phyloP scores from a whole-genome alignment of 768 basidiomycete genomes.

The Kwoniella dejecticola region DNA sequence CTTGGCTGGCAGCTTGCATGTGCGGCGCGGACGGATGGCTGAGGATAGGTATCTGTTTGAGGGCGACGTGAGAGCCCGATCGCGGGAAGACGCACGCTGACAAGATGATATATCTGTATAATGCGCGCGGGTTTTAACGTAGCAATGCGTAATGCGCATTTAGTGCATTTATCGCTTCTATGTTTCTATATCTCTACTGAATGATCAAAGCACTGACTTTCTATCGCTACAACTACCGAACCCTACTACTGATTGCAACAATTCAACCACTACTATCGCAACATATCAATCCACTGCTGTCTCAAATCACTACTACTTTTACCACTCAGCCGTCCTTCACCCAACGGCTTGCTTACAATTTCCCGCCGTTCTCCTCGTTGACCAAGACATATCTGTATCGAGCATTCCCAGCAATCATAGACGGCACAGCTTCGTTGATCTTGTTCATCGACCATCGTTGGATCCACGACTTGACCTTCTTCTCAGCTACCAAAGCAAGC shows the following conservation, averaged over 20 bases:
- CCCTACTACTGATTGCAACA: neutral
- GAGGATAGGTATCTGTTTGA: slow-evolving; percentile 69
- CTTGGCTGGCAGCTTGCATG: slow-evolving; percentile 90
- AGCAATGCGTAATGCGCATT: neutral
- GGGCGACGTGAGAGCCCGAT: neutral
- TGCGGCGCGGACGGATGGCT: slow-evolving; percentile 95
- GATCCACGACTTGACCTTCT: slow-evolving; percentile 49
- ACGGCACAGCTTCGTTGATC: slow-evolving; percentile 43
- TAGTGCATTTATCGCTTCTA: neutral
- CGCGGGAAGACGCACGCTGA: neutral
- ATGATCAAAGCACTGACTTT: neutral
- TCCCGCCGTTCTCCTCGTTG: slow-evolving; percentile 50
- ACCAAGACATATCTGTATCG: slow-evolving; percentile 51
- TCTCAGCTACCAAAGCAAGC: slow-evolving; percentile 40
- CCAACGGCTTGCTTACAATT: slow-evolving; percentile 18
- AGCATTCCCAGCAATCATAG: slow-evolving; percentile 41
- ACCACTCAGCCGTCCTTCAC: too few relatives aligned
- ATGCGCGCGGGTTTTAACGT: neutral
- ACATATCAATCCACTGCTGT: neutral
- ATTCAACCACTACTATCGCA: neutral
- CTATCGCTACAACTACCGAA: slow-evolving; percentile 2
- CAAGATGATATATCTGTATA: neutral
- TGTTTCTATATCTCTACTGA: neutral
- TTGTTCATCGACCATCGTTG: slow-evolving; percentile 42
- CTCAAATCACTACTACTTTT: too few relatives aligned